A percentile compares a stretch with the other conserved stretches of the same genome.
phyloP scores from a whole-genome alignment of 2,329 filamentous ascomycete species.

The Dothistroma septosporum region DNA sequence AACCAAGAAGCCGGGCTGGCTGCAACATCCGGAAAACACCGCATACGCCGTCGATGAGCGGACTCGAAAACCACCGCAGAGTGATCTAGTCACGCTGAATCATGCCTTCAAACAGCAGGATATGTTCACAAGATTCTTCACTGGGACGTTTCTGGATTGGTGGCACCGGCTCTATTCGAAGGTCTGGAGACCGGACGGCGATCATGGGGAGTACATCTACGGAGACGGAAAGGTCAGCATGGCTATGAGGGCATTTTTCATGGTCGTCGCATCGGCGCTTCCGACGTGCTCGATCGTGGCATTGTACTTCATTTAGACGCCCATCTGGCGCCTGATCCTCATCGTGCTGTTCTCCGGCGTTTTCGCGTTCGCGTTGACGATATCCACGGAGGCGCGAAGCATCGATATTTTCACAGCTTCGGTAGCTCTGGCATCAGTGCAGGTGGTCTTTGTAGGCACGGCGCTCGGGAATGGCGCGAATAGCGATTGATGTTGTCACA shows the following conservation, averaged over 20 bases:
- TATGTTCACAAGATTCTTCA: conserved; percentile 20
- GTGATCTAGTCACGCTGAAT: conserved; percentile 21
- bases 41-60: conserved; percentile 21
- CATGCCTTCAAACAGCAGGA: conserved; percentile 16
- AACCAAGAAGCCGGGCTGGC: conserved; percentile 14
- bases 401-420: conserved; percentile 28
- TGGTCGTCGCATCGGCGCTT: conserved; percentile 22
- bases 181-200: conserved; percentile 9
- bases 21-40: conserved; percentile 24
- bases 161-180: conserved; percentile 13
- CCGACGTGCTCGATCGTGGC: conserved; percentile 26
- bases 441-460: conserved; percentile 29
- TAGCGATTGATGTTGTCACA: not conserved
- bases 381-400: conserved; percentile 24
- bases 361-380: conserved; percentile 20
- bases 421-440: conserved; percentile 25
- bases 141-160: conserved; percentile 10
- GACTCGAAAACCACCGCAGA: conserved; percentile 11
- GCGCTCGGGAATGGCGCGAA: conserved; percentile 14
- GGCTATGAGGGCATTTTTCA: conserved; percentile 16
- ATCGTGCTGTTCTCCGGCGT: conserved; percentile 24
- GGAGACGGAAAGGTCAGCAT: conserved; percentile 15
- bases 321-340: conserved; percentile 19
- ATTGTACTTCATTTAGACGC: conserved; percentile 23
- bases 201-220: conserved; percentile 18